Evolutionary conservation across 495 filamentous ascomycete species (phyloP).

Genomic region (Pseudomonodictys pantanalensis): DNA sequence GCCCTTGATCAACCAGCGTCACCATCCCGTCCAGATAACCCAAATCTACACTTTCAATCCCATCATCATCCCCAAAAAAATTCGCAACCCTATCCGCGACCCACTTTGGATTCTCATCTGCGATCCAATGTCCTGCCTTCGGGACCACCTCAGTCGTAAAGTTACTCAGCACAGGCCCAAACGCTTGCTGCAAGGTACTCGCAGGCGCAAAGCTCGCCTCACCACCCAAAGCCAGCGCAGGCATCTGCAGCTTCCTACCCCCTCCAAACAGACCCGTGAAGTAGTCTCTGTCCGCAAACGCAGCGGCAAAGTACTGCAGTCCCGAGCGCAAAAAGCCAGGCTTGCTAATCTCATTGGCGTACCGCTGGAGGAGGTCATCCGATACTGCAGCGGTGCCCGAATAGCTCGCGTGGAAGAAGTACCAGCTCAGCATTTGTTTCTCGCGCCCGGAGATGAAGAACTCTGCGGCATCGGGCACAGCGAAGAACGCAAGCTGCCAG

Average conservation of each 20-base stretch:
- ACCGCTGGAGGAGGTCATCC: slow-evolving; percentile 20
- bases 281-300: slow-evolving; percentile 14
- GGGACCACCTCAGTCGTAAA: slow-evolving; percentile 19
- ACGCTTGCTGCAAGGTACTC: background rate
- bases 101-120: slow-evolving; percentile 29
- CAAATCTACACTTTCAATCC: slow-evolving; percentile 7
- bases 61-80: slow-evolving; percentile 20
- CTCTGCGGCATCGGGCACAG: slow-evolving; percentile 45
- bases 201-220: slow-evolving; percentile 25
- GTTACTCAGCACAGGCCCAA: background rate
- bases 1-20: no score
- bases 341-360: slow-evolving; percentile 26
- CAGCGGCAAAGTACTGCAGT: slow-evolving; percentile 22
- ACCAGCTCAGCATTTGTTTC: slow-evolving; percentile 45
- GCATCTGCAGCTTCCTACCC: slow-evolving; percentile 15
- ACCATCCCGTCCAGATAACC: no score
- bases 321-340: slow-evolving; percentile 29
- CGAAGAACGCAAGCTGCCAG: slow-evolving; percentile 49
- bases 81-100: slow-evolving; percentile 9
- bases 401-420: slow-evolving; percentile 45
- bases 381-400: slow-evolving; percentile 14
- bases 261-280: slow-evolving; percentile 17
- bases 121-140: slow-evolving; percentile 34
- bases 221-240: slow-evolving; percentile 29
- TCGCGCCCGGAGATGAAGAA: slow-evolving; percentile 45